Evolutionary conservation across 2,329 filamentous ascomycete genomes (phyloP).

Genomic region (Incumbomyces delicatus): DNA sequence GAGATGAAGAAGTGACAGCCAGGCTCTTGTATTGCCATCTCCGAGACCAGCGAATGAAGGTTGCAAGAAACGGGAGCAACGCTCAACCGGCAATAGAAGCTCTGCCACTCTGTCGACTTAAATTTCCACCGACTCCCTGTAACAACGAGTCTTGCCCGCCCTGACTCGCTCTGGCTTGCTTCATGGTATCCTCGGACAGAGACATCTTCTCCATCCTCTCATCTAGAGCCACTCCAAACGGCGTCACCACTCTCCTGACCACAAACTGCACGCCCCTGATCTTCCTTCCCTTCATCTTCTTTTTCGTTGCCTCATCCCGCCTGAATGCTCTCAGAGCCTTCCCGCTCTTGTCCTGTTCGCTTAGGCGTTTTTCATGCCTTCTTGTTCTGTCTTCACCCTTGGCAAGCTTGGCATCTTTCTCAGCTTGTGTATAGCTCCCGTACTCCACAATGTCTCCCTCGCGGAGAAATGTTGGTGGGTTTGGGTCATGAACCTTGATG

Average conservation of each 20-base stretch:
- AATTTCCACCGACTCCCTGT: slow-evolving; percentile 2
- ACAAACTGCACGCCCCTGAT: slow-evolving; percentile 11
- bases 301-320: slow-evolving; percentile 6
- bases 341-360: not conserved
- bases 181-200: not conserved
- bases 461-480: slow-evolving; percentile 10
- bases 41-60: too few species aligned
- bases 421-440: slow-evolving; percentile 11
- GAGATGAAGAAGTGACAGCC: too few species aligned
- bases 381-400: not conserved
- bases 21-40: too few species aligned
- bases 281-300: slow-evolving; percentile 1
- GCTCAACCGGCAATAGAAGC: not conserved
- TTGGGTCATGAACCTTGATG: slow-evolving; percentile 18
- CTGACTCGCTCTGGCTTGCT: not conserved
- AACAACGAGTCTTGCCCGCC: slow-evolving; percentile 5
- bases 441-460: slow-evolving; percentile 19
- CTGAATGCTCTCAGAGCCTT: slow-evolving; percentile 1
- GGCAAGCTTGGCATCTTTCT: slow-evolving; percentile 8
- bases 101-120: slow-evolving; percentile 1
- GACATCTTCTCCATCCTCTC: slow-evolving; percentile 3
- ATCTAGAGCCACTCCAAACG: slow-evolving; percentile 15
- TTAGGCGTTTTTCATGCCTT: not conserved
- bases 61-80: not conserved
- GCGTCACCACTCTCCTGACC: slow-evolving; percentile 15